Evolutionary conservation across 805 yeast genomes (phyloP).

Genomic region (Debaryomyces maramus): DNA sequence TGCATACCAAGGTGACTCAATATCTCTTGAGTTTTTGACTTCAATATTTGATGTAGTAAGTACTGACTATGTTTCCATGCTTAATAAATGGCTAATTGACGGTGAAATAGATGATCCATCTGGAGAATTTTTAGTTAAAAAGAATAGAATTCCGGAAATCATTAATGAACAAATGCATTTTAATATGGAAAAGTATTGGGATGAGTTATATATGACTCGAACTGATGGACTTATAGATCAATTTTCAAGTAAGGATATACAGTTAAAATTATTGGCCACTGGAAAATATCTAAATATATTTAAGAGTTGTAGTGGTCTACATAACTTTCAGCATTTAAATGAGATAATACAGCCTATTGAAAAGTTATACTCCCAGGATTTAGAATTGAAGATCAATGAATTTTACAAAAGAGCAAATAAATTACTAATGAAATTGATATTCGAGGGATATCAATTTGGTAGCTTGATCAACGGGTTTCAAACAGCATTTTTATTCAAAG

Average conservation of each 20-base stretch:
- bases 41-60: conserved; percentile 60
- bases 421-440: conserved; percentile 54
- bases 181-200: conserved; percentile 67
- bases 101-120: conserved; percentile 79
- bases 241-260: conserved; percentile 52
- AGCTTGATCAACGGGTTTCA: conserved; percentile 51
- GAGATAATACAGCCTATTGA: conserved; percentile 28
- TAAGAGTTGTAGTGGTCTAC: conserved; percentile 55
- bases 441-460: conserved; percentile 57
- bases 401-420: conserved; percentile 71
- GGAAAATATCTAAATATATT: conserved; percentile 84
- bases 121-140: conserved; percentile 77
- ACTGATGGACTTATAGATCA: conserved; percentile 74
- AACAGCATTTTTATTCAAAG: conserved; percentile 55
- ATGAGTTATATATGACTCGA: conserved; percentile 69
- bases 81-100: conserved; percentile 74
- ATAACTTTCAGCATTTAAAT: conserved; percentile 28
- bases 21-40: conserved; percentile 51
- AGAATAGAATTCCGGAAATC: conserved; percentile 31
- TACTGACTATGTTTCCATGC: conserved; percentile 59
- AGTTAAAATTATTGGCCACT: conserved; percentile 68
- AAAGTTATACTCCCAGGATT: conserved; percentile 38
- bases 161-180: conserved; percentile 26
- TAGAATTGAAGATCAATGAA: conserved; percentile 55
- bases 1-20: conserved; percentile 63